Conservation (phyloP, 2,329 filamentous ascomycete genomes). For the Ophiocordyceps robertsii region DNA sequence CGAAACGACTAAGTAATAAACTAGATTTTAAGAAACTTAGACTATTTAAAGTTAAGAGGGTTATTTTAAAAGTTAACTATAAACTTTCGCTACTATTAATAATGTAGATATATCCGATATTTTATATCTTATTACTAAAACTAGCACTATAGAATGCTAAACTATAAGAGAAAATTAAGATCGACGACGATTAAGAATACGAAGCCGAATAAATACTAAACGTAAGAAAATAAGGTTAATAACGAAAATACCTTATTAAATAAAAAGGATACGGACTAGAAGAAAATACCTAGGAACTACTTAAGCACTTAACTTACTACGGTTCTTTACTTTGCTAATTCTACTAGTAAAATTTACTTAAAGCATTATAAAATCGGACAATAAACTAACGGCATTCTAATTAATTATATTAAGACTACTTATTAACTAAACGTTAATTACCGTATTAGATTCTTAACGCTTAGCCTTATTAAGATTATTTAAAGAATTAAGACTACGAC, state of each 20-base stretch:
- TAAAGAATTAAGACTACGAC: neutral
- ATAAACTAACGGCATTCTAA: too few species aligned
- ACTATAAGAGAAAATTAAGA: neutral
- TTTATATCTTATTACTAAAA: too few species aligned
- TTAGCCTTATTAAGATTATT: neutral
- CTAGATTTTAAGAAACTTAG: neutral
- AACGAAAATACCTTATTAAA: neutral
- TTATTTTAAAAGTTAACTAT: too few species aligned
- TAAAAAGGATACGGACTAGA: neutral
- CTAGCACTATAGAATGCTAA: too few species aligned
- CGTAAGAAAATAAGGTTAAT: neutral
- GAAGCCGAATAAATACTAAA: neutral
- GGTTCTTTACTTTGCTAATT: neutral
- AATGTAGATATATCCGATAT: too few species aligned
- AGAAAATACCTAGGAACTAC: neutral
- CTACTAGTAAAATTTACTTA: neutral
- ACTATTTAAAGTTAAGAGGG: too few species aligned
- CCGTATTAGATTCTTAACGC: too few species aligned
- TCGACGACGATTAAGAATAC: neutral
- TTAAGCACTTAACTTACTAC: neutral
- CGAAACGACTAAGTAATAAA: neutral
- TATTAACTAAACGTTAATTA: too few species aligned
- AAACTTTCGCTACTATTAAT: too few species aligned
- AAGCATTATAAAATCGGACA: too few species aligned
- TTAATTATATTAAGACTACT: too few species aligned